A percentile compares a stretch with the other conserved stretches of the same genome.
These are phyloP conservation scores for Apiotrichum veenhuisii DNA, from an alignment of 1,284 basidiomycete genomes.

Conservation along the genomic window DNA sequence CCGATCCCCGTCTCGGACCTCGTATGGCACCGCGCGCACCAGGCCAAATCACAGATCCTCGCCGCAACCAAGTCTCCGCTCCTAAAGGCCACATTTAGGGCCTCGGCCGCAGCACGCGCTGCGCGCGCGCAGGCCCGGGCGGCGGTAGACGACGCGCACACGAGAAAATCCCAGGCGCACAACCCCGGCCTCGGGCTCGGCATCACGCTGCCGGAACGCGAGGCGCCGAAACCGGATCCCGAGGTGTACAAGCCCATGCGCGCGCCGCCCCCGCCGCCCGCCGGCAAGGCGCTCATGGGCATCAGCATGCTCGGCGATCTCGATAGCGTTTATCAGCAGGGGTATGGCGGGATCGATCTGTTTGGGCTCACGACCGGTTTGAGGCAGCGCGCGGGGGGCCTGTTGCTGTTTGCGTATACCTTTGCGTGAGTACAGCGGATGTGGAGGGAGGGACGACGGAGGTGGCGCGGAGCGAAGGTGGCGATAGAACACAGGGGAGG, in stretches of 20 bases:
- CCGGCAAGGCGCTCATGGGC: conserved; percentile 60
- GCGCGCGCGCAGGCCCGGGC: conserved; percentile 62
- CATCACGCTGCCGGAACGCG: conserved; percentile 4
- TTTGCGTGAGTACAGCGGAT: conserved; percentile 8
- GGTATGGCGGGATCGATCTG: conserved; percentile 56
- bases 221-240: background rate
- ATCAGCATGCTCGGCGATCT: conserved; percentile 72
- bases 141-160: conserved; percentile 60
- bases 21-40: conserved; percentile 71
- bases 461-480: too few relatives aligned
- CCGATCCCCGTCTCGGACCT: conserved; percentile 27
- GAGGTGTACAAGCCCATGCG: background rate
- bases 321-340: conserved; percentile 70
- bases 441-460: too few relatives aligned
- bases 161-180: background rate
- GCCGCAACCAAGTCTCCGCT: conserved; percentile 61
- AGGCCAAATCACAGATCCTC: conserved; percentile 63
- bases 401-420: conserved; percentile 73
- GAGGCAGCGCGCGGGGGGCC: conserved; percentile 64
- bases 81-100: conserved; percentile 58
- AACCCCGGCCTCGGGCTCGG: conserved; percentile 15
- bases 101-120: conserved; percentile 64
- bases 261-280: background rate
- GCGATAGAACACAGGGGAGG: too few relatives aligned
- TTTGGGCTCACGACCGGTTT: conserved; percentile 71